Base-by-base conservation (phyloP, 2,329 filamentous ascomycete species). In the Aspergillus viridinutans region DNA sequence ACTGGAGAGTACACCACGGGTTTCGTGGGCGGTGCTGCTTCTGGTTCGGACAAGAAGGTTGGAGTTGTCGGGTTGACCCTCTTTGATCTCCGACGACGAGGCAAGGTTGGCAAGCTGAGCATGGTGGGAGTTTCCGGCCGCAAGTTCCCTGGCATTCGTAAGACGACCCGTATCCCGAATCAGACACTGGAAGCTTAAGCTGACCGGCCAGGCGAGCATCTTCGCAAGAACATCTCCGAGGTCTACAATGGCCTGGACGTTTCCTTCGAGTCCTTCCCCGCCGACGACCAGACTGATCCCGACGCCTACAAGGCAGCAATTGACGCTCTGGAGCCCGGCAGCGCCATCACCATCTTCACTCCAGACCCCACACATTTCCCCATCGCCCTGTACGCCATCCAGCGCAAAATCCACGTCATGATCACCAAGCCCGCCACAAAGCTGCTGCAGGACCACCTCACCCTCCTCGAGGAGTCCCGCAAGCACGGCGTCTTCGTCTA, bases 1-100 rank as follows among this genome's bases (percentile, higher is more conserved):
- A 96, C 92, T 10, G 93, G 92, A 69, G 92, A 97, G 82, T 97
- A 97, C 82, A 97, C 93, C 67, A 97, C 93, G 47, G 92, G 92
- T 57, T 97, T 94, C 67, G 92, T 96, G 56, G 91, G 90, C 57
- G 87, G 86, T 59, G 89, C 88, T 58, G 88, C 87, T 52, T 96
- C 91, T 3, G 87, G 84, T 10, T 96, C 91, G 51, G 93, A 97
- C 81, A 97, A 97, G 80, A 97, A 97, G 76, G 89, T 97, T 51
- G 92, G 93, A 57, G 93, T 97, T 9, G 92, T 97, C 20, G 92
- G 90, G 43, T 79, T 97, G 72, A 93, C 90, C 25, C 81, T 96
- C 64, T 96, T 96, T 74, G 92, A 96, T 73, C 81, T 97, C 63
- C 86, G 92, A 58, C 84, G 92, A 61, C 83, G 92, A 72, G 92